Base-by-base conservation (phyloP, 371 early-diverging fungal species). In the Blyttiomyces sp. region DNA sequence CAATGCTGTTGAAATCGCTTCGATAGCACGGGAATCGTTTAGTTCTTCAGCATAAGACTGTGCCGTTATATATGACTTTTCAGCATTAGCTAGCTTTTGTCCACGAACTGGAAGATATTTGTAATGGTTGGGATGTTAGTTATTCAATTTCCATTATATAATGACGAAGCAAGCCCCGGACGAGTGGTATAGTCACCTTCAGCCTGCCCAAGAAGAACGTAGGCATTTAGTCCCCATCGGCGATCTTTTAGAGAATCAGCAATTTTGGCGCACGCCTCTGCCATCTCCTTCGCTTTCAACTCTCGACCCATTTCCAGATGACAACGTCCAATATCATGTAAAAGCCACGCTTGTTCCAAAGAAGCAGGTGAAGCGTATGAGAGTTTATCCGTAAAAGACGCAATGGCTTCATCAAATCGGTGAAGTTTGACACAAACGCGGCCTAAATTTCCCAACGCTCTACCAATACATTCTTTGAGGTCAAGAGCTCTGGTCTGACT, bases 251-350 rank as follows among this genome's bases (percentile, higher is more conserved):
- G 16, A 13, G 19, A 35, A 19, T 60, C 62, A 26, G 69, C 56
- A 6, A 48, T 27, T 32, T 5, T 32, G 23, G 49, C 19, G 23
- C 64, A 30, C 13, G 33, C 43, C 36, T 57, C 61, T 9, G 54
- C 69, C 4, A 13, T 44, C 48, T 36, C 42, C 28, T 26, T 50
- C 35, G 69, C 69, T 53, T 11, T 27, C 6, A 33, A 54, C 23
- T 60, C 52, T 30, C 53, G 5, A 16, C 59, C 59, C 36, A 69
- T 30, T 42, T 69, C 69, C 24, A 69, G 46, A 48, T 59, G 49
- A 49, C 69, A 69, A 42, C 69, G 59, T 1, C 69, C 69, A 50
- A 69, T 48, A 33, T 69, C 69, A 33, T 69, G 69, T 19, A 61
- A 35, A 6, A 63, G 52, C 69, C 69, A 69, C 11, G 64, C 69